Percentiles rank a stretch among this genome's conserved stretches.
phyloP scores from a whole-genome alignment of 192 early-diverging fungal species.

The Powellomyces hirtus region DNA sequence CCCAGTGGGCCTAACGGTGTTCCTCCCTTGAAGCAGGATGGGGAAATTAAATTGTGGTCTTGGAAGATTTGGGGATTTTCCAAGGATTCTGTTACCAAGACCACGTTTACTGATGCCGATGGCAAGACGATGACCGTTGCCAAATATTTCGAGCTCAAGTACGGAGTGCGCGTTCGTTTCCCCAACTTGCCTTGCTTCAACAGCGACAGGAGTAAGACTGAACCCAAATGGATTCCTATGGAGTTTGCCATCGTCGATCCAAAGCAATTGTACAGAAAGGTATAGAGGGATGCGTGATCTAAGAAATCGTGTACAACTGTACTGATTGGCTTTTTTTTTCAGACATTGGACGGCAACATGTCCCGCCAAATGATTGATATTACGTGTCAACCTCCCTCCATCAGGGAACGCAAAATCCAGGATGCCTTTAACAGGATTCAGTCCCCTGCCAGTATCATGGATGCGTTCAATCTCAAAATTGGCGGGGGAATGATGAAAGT shows the following conservation, averaged over 20 bases:
- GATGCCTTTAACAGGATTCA: constrained; percentile 14
- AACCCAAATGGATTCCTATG: not conserved
- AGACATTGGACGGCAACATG: constrained; percentile 30
- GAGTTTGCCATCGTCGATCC: constrained; percentile 8
- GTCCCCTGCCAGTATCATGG: not conserved
- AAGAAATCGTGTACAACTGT: too few relatives aligned
- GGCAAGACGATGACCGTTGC: constrained; percentile 37
- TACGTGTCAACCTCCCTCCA: constrained; percentile 31
- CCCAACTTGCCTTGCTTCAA: constrained; percentile 60
- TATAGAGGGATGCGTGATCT: too few relatives aligned
- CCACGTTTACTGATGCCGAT: constrained; percentile 47
- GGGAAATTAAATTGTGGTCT: not conserved
- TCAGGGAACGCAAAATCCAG: not conserved
- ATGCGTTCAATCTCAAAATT: constrained; percentile 16
- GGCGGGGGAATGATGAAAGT: constrained; percentile 16
- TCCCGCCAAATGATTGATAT: constrained; percentile 29
- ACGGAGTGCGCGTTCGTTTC: constrained; percentile 56
- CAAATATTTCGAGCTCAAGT: constrained; percentile 62
- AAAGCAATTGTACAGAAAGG: too few relatives aligned
- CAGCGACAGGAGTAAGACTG: constrained; percentile 22
- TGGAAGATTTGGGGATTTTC: constrained; percentile 26
- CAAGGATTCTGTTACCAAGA: constrained; percentile 55
- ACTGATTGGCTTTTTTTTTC: not conserved
- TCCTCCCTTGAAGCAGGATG: not conserved
- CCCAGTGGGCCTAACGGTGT: not conserved